These are phyloP conservation scores for Corniculantispora saksenae DNA, from an alignment of 2,329 filamentous ascomycete genomes.

Conservation along the genomic window DNA sequence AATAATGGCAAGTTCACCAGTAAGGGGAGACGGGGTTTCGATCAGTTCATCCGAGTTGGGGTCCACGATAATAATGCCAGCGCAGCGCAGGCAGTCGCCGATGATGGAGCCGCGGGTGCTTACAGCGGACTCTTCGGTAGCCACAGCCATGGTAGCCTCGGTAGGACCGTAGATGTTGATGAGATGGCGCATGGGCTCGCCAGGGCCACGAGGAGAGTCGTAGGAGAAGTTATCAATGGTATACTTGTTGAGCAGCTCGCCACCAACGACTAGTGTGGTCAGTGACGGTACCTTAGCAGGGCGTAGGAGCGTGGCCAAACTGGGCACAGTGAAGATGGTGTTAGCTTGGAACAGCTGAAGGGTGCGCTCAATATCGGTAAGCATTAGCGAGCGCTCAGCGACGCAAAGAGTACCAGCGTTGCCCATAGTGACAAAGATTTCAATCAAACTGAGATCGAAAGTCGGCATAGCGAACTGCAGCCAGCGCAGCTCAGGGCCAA, in stretches of 20 bases:
- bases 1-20: conserved; percentile 30
- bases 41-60: conserved; percentile 13
- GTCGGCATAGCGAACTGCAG: conserved; percentile 19
- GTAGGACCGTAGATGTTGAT: conserved; percentile 20
- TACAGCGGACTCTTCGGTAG: conserved; percentile 9
- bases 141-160: conserved; percentile 18
- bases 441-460: conserved; percentile 17
- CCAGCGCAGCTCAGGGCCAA: conserved; percentile 16
- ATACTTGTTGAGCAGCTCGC: conserved; percentile 17
- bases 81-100: conserved; percentile 17
- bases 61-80: conserved; percentile 17
- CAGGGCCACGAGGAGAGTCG: conserved; percentile 42
- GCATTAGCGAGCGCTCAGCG: conserved; percentile 18
- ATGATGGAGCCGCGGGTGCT: conserved; percentile 17
- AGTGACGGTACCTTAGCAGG: conserved; percentile 16
- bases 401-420: conserved; percentile 20
- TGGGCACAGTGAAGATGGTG: conserved; percentile 19
- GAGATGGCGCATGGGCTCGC: conserved; percentile 10
- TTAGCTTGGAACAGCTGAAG: conserved; percentile 18
- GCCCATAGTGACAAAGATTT: conserved; percentile 18
- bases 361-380: conserved; percentile 18
- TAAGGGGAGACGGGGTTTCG: conserved; percentile 6
- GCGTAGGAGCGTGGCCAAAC: conserved; percentile 17
- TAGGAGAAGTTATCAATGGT: conserved; percentile 19
- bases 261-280: conserved; percentile 19